These are phyloP conservation scores for Phytophthora pinifolia DNA, from an alignment of 352 stramenopile genomes.

Conservation along the genomic window DNA sequence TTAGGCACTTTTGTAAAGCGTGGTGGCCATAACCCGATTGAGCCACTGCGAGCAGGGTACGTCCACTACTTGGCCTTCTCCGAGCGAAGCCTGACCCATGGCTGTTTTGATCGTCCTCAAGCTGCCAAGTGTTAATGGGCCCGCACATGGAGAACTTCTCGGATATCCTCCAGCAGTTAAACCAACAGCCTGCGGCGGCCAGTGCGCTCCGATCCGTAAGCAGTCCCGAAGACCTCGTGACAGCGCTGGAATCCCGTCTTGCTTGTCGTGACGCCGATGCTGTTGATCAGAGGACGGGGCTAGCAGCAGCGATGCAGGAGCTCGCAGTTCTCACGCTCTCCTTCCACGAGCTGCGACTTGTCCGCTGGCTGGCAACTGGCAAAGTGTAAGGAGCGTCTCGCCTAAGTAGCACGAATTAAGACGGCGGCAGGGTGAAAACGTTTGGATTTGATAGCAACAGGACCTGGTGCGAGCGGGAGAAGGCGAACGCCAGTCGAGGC, in stretches of 20 bases:
- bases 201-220: slow-evolving; percentile 17
- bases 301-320: slow-evolving; percentile 30
- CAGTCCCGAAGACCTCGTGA: slow-evolving; percentile 19
- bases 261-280: neutral
- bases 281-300: slow-evolving; percentile 13
- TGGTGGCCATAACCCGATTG: slow-evolving; percentile 77
- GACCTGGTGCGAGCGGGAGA: slow-evolving; percentile 24
- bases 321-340: slow-evolving; percentile 31
- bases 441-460: slow-evolving; percentile 38
- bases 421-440: slow-evolving; percentile 22
- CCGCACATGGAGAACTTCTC: slow-evolving; percentile 74
- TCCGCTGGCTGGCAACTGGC: slow-evolving; percentile 38
- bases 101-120: slow-evolving; percentile 16
- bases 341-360: slow-evolving; percentile 34
- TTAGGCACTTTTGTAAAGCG: slow-evolving; percentile 57
- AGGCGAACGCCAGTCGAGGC: slow-evolving; percentile 7
- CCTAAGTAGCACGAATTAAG: slow-evolving; percentile 9
- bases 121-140: slow-evolving; percentile 63
- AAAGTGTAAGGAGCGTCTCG: neutral
- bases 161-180: slow-evolving; percentile 47
- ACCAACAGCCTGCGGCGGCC: slow-evolving; percentile 9
- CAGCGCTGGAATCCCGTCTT: slow-evolving; percentile 26
- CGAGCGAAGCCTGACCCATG: slow-evolving; percentile 1
- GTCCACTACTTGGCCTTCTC: neutral
- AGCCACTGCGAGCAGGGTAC: slow-evolving; percentile 63